A percentile compares a stretch with the other conserved stretches of the same genome.
phyloP scores from a whole-genome alignment of 352 stramenopile species.

The Saprolegnia parasitica region DNA sequence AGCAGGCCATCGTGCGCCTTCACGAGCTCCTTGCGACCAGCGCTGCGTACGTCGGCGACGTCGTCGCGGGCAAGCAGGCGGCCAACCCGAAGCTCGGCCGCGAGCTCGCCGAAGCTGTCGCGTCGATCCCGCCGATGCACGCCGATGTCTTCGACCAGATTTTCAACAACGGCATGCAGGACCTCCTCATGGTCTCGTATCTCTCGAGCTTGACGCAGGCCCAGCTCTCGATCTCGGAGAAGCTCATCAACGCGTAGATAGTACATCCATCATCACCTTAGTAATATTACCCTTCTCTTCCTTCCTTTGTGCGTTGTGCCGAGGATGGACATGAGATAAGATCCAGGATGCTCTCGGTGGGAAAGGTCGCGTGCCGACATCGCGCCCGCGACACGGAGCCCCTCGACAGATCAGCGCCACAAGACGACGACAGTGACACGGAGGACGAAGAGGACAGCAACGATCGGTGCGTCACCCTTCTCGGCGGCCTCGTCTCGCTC shows the following conservation, averaged over 20 bases:
- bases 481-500: not conserved
- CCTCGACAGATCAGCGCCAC: too few relatives aligned
- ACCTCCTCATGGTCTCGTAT: conserved; percentile 98
- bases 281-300: not conserved
- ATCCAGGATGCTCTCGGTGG: not conserved
- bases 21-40: conserved; percentile 88
- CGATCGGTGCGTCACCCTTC: not conserved
- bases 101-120: conserved; percentile 92
- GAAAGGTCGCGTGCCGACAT: too few relatives aligned
- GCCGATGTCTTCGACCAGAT: conserved; percentile 95
- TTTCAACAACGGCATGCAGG: conserved; percentile 95
- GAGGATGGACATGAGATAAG: not conserved
- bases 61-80: conserved; percentile 74
- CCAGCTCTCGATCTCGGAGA: conserved; percentile 96
- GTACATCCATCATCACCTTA: not conserved
- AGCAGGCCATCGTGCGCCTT: conserved; percentile 83
- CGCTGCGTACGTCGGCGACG: conserved; percentile 86
- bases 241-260: conserved; percentile 92
- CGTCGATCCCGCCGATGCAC: conserved; percentile 90
- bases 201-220: conserved; percentile 96
- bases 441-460: not conserved
- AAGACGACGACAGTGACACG: not conserved
- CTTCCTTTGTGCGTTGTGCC: not conserved
- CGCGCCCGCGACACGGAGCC: too few relatives aligned
- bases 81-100: conserved; percentile 87